Evolutionary conservation across 116 monocot species (phyloP).

Genomic region (Cymodocea nodosa): DNA sequence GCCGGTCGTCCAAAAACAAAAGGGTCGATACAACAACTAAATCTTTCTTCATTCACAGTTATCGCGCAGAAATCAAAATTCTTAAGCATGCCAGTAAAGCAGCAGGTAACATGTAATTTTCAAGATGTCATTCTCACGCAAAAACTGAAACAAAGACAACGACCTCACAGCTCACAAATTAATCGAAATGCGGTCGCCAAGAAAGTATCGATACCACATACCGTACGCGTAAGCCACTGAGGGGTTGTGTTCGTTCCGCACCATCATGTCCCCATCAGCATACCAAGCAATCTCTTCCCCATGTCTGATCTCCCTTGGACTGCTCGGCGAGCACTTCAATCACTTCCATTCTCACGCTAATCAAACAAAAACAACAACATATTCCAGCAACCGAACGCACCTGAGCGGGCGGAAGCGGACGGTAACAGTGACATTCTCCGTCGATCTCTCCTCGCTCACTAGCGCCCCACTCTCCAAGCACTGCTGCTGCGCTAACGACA

Average conservation of each 20-base stretch:
- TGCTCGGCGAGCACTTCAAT: conserved; percentile 18
- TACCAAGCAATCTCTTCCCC: conserved; percentile 98
- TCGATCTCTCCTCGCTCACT: conserved; percentile 31
- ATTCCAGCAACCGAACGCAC: conserved; percentile 13
- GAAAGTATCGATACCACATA: conserved; percentile 12
- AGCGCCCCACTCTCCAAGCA: conserved; percentile 18
- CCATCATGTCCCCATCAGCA: conserved; percentile 81
- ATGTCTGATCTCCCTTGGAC: conserved; percentile 76
- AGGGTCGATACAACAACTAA: background rate
- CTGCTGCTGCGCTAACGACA: conserved; percentile 3
- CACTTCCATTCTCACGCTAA: conserved; percentile 1
- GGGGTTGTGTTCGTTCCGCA: conserved; percentile 64
- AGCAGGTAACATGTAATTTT: background rate
- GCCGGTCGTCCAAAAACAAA: background rate
- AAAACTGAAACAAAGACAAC: background rate
- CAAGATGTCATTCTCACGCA: background rate
- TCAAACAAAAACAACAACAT: conserved; percentile 2
- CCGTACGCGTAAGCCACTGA: conserved; percentile 84
- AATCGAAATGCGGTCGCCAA: background rate
- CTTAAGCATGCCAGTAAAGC: background rate
- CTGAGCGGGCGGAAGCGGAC: conserved; percentile 97
- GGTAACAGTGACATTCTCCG: conserved; percentile 87
- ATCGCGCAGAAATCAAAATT: background rate
- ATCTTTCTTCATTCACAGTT: background rate
- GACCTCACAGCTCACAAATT: background rate